Evolutionary conservation across 176 grass and related monocot species (phyloP).

Genomic region (Melocanna baccifera): DNA sequence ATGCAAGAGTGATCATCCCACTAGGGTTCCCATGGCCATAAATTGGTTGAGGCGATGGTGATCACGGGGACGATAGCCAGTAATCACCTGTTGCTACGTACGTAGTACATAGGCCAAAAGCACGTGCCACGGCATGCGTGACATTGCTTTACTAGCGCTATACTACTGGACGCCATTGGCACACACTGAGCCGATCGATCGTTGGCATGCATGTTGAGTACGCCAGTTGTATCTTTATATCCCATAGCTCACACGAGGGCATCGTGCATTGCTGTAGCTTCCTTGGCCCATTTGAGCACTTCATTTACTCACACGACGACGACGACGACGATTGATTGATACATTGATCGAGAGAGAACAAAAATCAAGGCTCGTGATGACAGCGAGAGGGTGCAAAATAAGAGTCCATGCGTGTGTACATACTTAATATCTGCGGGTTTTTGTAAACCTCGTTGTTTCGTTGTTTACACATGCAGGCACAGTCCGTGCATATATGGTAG

Average conservation of each 20-base stretch:
- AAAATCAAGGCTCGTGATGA: neutral
- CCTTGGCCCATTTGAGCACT: constrained; percentile 21
- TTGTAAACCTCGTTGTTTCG: neutral
- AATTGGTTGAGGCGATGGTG: too few species aligned
- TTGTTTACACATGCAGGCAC: neutral
- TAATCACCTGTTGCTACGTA: neutral
- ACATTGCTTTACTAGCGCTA: constrained; percentile 17
- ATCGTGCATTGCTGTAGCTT: constrained; percentile 27
- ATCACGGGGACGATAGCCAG: too few species aligned
- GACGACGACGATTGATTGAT: constrained; percentile 17
- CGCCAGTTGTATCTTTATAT: neutral
- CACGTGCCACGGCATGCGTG: constrained; percentile 7
- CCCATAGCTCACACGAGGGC: constrained; percentile 31
- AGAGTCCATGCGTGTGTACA: neutral
- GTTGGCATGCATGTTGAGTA: neutral
- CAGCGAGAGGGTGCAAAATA: neutral
- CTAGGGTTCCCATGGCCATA: neutral
- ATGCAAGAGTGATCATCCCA: neutral
- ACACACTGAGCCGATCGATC: neutral
- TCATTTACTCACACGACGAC: neutral
- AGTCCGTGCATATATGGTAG: too few species aligned
- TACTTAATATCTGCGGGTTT: neutral
- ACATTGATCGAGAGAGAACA: neutral
- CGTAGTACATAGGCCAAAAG: neutral
- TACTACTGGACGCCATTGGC: neutral